phyloP scores from a whole-genome alignment of 2,329 filamentous ascomycete species.

The Lizonia empirigonia region DNA sequence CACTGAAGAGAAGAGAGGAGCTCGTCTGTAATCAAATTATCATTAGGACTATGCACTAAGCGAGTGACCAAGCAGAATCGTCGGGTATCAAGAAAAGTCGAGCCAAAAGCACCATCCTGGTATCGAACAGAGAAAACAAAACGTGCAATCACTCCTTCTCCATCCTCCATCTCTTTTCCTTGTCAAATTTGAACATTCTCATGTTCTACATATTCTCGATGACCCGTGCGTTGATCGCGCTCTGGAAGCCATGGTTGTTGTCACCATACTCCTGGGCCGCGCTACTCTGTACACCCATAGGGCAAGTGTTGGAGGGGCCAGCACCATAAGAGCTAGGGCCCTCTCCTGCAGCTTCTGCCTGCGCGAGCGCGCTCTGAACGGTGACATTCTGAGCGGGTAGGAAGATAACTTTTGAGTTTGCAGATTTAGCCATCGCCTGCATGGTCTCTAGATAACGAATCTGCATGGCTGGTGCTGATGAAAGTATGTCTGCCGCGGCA shows the following conservation, averaged over 20 bases:
- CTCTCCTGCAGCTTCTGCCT: slow-evolving; percentile 60
- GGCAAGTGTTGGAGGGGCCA: slow-evolving; percentile 2
- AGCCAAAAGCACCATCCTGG: slow-evolving; percentile 3
- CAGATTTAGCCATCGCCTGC: slow-evolving; percentile 96
- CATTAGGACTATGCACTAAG: slow-evolving; percentile 4
- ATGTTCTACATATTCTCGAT: slow-evolving; percentile 78
- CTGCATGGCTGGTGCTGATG: slow-evolving; percentile 86
- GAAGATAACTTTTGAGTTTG: slow-evolving; percentile 87
- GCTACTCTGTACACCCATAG: slow-evolving; percentile 27
- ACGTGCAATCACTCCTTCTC: neutral
- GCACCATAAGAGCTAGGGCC: slow-evolving; percentile 57
- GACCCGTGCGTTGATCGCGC: slow-evolving; percentile 79
- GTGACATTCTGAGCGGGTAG: slow-evolving; percentile 50
- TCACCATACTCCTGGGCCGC: slow-evolving; percentile 45
- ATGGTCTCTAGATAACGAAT: slow-evolving; percentile 87
- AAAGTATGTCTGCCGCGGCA: slow-evolving; percentile 90
- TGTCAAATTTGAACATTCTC: neutral
- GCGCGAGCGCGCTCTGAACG: slow-evolving; percentile 59
- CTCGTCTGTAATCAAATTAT: neutral
- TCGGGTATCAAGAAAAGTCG: slow-evolving; percentile 18
- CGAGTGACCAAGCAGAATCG: slow-evolving; percentile 6
- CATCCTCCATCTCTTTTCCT: neutral
- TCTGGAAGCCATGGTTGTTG: slow-evolving; percentile 67
- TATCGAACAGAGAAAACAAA: slow-evolving; percentile 7
- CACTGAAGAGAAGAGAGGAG: neutral